These are phyloP conservation scores for Phytophthora pseudosyringae DNA, from an alignment of 352 stramenopile species.

Conservation along the genomic window DNA sequence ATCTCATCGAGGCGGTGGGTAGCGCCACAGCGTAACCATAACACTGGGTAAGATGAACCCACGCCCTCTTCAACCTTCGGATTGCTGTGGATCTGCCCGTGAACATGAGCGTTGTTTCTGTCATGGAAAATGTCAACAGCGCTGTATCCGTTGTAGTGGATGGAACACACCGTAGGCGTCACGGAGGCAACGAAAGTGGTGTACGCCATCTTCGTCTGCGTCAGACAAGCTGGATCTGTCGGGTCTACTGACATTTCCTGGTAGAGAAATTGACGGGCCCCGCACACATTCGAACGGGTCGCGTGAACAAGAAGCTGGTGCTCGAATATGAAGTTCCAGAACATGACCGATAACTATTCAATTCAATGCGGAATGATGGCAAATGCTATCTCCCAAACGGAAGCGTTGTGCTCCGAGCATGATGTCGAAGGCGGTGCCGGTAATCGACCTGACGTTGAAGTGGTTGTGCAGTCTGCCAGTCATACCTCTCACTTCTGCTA, in stretches of 20 bases:
- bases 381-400: background rate
- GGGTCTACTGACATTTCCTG: slow-evolving; percentile 54
- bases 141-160: slow-evolving; percentile 72
- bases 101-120: slow-evolving; percentile 80
- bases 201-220: no score
- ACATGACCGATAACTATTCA: slow-evolving; percentile 77
- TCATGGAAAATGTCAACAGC: slow-evolving; percentile 91
- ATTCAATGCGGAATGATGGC: slow-evolving; percentile 27
- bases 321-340: slow-evolving; percentile 59
- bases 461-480: background rate
- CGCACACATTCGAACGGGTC: slow-evolving; percentile 89
- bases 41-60: slow-evolving; percentile 74
- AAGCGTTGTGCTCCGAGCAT: slow-evolving; percentile 57
- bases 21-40: slow-evolving; percentile 78
- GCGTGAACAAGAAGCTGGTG: slow-evolving; percentile 89
- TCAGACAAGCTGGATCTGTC: slow-evolving; percentile 77
- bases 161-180: background rate
- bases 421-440: no score
- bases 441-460: no score
- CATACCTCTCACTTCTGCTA: no score
- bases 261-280: slow-evolving; percentile 74
- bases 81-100: slow-evolving; percentile 71
- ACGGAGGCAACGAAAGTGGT: no score
- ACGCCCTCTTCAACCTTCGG: slow-evolving; percentile 76
- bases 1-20: slow-evolving; percentile 84